Base-by-base conservation (phyloP, 2,329 filamentous ascomycete species). In the Zasmidium citrigriseum region DNA sequence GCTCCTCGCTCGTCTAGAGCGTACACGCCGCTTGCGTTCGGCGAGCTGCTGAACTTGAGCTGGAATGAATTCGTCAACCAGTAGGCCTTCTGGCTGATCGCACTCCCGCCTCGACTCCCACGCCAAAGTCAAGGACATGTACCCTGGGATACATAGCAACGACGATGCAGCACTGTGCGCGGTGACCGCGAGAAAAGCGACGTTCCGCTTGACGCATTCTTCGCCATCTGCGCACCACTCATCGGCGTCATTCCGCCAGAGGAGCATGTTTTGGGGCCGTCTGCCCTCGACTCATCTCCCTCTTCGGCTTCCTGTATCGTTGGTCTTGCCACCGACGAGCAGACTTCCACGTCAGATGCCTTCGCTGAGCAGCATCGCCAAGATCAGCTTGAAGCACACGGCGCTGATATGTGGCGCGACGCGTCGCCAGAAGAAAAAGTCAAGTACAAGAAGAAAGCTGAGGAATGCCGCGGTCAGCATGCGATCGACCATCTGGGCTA, bases 161-260 rank as follows among this genome's bases (percentile, higher is more conserved):
- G 34, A 4, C 7, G 5, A 16, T 85, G 83, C 75, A 84, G 82
- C 25, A 76, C 77, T 58, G 74, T 83, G 48, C 78, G 82, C 47
- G 82, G 84, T 64, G 72, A 78, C 45, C 68, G 79, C 51, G 79
- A 81, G 64, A 78, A 79, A 60, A 70, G 73, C 21, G 73, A 77
- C 27, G 76, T 80, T 22, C 73, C 78, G 46, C 73, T 85, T 38
- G 75, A 79, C 48, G 68, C 73, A 10, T 84, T 83, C 70, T 73
- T 84, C 47, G 60, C 63, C 16, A 63, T 80, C 58, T 76, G 75
- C 48, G 78, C 77, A 57, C 76, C 77, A 46, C 68, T 77, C 51
- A 41, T 41, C 16, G 34, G 34, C 34, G 18, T 41, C 34, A 41
- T 10, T n/a, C n/a, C n/a, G n/a, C n/a, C n/a, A n/a, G n/a, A n/a